Evolutionary conservation across 176 grass and related monocot species (phyloP).

Genomic region (bread wheat (Triticum aestivum)): DNA sequence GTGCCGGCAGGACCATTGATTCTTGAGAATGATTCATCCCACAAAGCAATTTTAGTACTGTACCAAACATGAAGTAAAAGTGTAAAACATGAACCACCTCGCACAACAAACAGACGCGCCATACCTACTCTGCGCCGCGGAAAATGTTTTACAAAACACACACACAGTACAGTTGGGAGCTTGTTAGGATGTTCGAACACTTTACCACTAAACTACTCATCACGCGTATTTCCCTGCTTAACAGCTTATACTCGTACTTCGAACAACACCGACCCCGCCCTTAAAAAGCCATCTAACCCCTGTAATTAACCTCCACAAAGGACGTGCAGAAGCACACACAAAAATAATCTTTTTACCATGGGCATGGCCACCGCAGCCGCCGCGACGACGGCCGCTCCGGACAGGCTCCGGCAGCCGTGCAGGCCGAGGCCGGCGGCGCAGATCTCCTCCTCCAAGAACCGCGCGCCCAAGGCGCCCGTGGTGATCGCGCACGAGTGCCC

Average conservation of each 20-base stretch:
- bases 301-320: constrained; percentile 15
- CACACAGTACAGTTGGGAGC: constrained; percentile 32
- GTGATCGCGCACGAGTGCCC: constrained; percentile 59
- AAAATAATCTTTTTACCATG: neutral
- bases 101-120: neutral
- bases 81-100: neutral
- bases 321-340: neutral
- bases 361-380: constrained; percentile 4
- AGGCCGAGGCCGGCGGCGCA: neutral
- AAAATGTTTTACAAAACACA: constrained; percentile 11
- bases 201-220: constrained; percentile 6
- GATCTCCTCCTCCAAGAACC: constrained; percentile 19
- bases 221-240: constrained; percentile 25
- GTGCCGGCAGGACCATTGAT: neutral
- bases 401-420: constrained; percentile 8
- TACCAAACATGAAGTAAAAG: neutral
- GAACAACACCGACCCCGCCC: neutral
- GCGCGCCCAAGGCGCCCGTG: constrained; percentile 15
- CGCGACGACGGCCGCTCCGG: neutral
- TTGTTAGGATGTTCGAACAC: constrained; percentile 35
- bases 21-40: neutral
- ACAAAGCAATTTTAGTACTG: neutral
- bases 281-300: neutral
- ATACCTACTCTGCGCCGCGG: neutral
- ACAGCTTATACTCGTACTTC: constrained; percentile 9